A percentile compares a stretch with the other conserved stretches of the same genome.
Conservation (phyloP, 352 stramenopile species). For the Globisporangium takayamanum region DNA sequence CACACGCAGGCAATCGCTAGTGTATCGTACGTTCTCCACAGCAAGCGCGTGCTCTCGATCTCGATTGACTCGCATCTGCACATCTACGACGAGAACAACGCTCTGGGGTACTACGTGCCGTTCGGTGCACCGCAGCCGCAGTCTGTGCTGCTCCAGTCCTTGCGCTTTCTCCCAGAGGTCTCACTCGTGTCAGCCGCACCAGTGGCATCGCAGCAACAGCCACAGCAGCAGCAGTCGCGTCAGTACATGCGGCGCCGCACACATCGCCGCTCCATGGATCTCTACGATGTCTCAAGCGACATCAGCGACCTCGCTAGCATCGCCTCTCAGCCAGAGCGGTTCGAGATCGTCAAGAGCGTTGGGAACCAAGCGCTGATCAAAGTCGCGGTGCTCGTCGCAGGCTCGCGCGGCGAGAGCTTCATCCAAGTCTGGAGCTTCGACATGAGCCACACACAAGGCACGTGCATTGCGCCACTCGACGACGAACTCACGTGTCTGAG, state of each 20-base stretch:
- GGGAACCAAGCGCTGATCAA: conserved; percentile 44
- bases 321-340: conserved; percentile 15
- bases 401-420: conserved; percentile 42
- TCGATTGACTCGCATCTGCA: conserved; percentile 51
- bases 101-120: conserved; percentile 61
- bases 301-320: not conserved
- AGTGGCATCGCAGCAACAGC: not conserved
- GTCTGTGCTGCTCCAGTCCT: conserved; percentile 54
- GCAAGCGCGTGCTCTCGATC: conserved; percentile 63
- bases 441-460: conserved; percentile 53
- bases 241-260: too few species aligned
- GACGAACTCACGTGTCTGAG: conserved; percentile 52
- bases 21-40: conserved; percentile 48
- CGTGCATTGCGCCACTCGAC: conserved; percentile 27
- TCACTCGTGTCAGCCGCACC: not conserved
- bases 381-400: conserved; percentile 38
- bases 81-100: conserved; percentile 68
- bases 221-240: not conserved
- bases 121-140: conserved; percentile 43
- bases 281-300: too few species aligned
- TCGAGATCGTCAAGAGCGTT: conserved; percentile 44
- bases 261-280: too few species aligned
- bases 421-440: conserved; percentile 77
- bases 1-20: conserved; percentile 37
- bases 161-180: conserved; percentile 36